Base-by-base conservation (phyloP, 2,329 filamentous ascomycete species). In the Cercospora janseana region DNA sequence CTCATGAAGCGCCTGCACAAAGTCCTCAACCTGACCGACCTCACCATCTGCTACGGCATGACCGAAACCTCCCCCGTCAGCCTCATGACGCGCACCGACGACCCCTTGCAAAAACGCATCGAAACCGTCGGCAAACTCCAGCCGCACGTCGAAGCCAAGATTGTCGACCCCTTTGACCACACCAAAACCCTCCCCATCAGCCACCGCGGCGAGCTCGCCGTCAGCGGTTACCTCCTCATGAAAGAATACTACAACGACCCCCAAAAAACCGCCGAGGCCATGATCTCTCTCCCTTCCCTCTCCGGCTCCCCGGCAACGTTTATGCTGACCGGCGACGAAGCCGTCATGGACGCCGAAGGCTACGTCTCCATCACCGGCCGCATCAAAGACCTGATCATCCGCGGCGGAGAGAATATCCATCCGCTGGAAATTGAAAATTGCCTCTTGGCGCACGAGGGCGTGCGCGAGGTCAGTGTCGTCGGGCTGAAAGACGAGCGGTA, bases 1-100 rank as follows among this genome's bases (percentile, higher is more conserved):
- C 75, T 96, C 21, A 95, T 94, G 88, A 77, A 79, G 13, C 82
- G 80, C 52, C 72, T 97, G 5, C 86, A 92, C 67, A 77, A 77
- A 18, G 77, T 74, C 1, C 75, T 97, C 6, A 93, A 93, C 41
- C 73, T 97, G 13, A 80, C 78, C 0, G 87, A 95, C 49, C 72
- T 97, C 16, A 92, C 91, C 0, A 96, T 95, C 57, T 95, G 91
- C 75, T 97, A 96, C 69, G 91, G 91, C 54, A 95, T 95, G 90
- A 96, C 91, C 1, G 91, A 96, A 71, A 96, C 91, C 1, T 79
- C 77, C 41, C 86, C 86, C 31, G 86, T 88, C 3, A 69, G 65
- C 38, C 81, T 80, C 57, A 95, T 95, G 90, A 95, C 91, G 0
- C 76, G 81, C 0, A 91, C 88, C 0, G 71, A 79, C 13, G 90